Evolutionary conservation across 331 rosid species (phyloP).

Genomic region (Dryas integrifolia): DNA sequence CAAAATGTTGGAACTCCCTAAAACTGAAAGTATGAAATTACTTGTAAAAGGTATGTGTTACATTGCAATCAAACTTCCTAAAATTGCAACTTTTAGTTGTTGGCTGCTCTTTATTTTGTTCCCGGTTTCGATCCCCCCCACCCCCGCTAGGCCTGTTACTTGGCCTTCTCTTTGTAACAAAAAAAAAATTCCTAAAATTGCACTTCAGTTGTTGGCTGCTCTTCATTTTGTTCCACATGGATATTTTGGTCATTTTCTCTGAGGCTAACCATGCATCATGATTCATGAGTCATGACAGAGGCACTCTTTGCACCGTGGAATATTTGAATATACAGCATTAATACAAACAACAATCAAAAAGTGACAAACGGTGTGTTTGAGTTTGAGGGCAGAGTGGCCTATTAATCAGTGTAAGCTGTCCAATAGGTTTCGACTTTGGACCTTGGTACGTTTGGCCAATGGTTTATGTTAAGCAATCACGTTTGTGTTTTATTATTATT

Average conservation of each 20-base stretch:
- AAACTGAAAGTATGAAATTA: no score
- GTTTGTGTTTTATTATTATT: no score
- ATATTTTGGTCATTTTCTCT: not conserved
- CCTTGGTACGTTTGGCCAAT: not conserved
- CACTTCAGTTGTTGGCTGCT: no score
- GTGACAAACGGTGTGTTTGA: not conserved
- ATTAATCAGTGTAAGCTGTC: not conserved
- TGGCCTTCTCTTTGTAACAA: no score
- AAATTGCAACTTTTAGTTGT: not conserved
- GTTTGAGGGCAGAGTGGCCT: not conserved
- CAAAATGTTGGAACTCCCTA: not conserved
- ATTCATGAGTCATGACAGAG: not conserved
- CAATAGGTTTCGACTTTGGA: not conserved
- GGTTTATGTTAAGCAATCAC: not conserved
- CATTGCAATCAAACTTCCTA: not conserved
- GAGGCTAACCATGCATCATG: no score
- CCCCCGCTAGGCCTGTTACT: no score
- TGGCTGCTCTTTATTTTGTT: not conserved
- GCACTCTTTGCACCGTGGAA: not conserved
- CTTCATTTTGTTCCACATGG: not conserved
- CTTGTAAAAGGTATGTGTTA: not conserved
- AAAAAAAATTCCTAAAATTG: no score
- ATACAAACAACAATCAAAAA: not conserved
- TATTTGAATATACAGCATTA: not conserved
- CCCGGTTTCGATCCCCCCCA: no score